Conservation (phyloP, 2,329 filamentous ascomycete genomes). For the Ceratocystis variospora region DNA sequence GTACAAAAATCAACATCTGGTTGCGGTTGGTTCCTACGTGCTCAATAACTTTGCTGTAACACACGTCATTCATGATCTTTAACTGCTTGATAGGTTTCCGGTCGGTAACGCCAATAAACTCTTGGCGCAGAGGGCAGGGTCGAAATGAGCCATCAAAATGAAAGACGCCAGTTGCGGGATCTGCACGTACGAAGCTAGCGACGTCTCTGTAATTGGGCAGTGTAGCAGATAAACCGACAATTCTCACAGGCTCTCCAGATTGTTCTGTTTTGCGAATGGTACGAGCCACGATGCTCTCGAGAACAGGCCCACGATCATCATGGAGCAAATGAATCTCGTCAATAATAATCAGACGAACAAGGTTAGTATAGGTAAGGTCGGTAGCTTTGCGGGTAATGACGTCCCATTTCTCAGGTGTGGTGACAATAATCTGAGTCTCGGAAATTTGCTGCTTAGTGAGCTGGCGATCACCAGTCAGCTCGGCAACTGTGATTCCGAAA, state of each 20-base stretch:
- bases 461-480: constrained; percentile 92
- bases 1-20: constrained; percentile 98
- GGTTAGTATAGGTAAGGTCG: constrained; percentile 88
- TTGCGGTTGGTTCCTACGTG: constrained; percentile 87
- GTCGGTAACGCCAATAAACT: constrained; percentile 94
- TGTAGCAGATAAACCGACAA: constrained; percentile 86
- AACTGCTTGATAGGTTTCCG: constrained; percentile 98
- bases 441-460: constrained; percentile 97
- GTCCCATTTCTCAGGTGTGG: constrained; percentile 97
- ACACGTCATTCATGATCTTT: constrained; percentile 98
- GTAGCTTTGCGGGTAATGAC: constrained; percentile 97
- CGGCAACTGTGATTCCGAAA: constrained; percentile 85
- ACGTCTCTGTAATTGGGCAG: constrained; percentile 95
- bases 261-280: constrained; percentile 89
- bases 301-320: constrained; percentile 88
- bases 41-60: constrained; percentile 92
- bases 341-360: constrained; percentile 92
- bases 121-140: constrained; percentile 87
- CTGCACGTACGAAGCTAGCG: constrained; percentile 84
- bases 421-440: constrained; percentile 95
- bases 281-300: constrained; percentile 92
- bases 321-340: constrained; percentile 97
- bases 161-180: constrained; percentile 73
- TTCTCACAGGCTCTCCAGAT: constrained; percentile 80
- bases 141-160: constrained; percentile 92